Evolutionary conservation across 805 yeast species (phyloP).

Genomic region (Lipomyces sp.): DNA sequence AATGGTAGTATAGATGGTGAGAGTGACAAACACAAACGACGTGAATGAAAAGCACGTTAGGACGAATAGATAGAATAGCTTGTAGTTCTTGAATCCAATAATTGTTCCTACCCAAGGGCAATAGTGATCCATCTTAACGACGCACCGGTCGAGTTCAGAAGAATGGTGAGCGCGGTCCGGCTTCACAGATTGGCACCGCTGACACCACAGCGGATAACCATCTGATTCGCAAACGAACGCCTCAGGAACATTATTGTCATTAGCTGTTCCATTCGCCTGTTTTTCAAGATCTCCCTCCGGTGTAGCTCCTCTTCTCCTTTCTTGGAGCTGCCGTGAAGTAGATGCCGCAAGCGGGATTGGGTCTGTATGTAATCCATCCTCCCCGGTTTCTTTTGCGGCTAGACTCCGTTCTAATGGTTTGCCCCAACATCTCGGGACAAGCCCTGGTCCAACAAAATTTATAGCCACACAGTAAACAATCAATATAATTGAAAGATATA

Average conservation of each 20-base stretch:
- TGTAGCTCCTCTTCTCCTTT: background rate
- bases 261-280: background rate
- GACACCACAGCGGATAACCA: slow-evolving; percentile 81
- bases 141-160: slow-evolving; percentile 57
- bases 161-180: slow-evolving; percentile 75
- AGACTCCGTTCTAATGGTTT: slow-evolving; percentile 38
- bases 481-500: slow-evolving; percentile 41
- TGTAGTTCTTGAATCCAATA: slow-evolving; percentile 70
- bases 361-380: background rate
- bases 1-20: slow-evolving; percentile 21
- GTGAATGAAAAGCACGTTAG: slow-evolving; percentile 12
- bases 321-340: slow-evolving; percentile 7
- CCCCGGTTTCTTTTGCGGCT: slow-evolving; percentile 26
- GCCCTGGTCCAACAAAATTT: slow-evolving; percentile 63
- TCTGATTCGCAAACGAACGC: slow-evolving; percentile 68
- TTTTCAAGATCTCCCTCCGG: slow-evolving; percentile 1
- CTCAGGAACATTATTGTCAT: slow-evolving; percentile 53
- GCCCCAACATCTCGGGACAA: slow-evolving; percentile 48
- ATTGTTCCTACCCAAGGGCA: slow-evolving; percentile 78
- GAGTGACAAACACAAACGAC: slow-evolving; percentile 28
- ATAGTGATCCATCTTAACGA: slow-evolving; percentile 80
- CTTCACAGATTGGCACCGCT: slow-evolving; percentile 67
- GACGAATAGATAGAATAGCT: slow-evolving; percentile 58
- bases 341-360: slow-evolving; percentile 6
- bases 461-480: slow-evolving; percentile 54